A percentile compares a stretch with the other conserved stretches of the same genome.
phyloP scores from a whole-genome alignment of 2,329 filamentous ascomycete species.

The Cladosporium sp. region DNA sequence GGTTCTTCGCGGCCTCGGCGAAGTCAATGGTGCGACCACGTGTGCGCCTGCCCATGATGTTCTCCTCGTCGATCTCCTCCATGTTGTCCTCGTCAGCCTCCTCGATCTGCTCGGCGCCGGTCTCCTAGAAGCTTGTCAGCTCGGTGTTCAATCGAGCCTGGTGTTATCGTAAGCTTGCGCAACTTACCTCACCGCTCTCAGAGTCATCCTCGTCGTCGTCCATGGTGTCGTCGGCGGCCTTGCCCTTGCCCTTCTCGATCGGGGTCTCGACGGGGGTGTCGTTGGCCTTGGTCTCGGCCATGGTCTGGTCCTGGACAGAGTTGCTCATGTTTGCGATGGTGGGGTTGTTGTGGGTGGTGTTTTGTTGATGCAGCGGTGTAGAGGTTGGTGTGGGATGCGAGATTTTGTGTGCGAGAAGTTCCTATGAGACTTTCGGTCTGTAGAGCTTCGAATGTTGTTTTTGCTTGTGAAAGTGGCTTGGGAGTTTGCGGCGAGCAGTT shows the following conservation, averaged over 20 bases:
- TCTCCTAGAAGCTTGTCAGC: constrained; percentile 24
- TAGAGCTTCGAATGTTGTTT: not conserved
- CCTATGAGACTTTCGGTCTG: not conserved
- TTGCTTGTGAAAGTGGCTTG: constrained; percentile 13
- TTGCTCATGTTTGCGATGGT: constrained; percentile 30
- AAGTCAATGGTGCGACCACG: constrained; percentile 93
- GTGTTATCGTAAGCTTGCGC: constrained; percentile 2
- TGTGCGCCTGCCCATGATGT: constrained; percentile 84
- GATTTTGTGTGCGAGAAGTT: not conserved
- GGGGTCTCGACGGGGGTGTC: constrained; percentile 41
- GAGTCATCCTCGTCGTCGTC: constrained; percentile 55
- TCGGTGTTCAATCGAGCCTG: not conserved
- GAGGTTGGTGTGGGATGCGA: not conserved
- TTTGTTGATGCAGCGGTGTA: constrained; percentile 19
- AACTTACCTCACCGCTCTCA: constrained; percentile 41
- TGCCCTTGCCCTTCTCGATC: constrained; percentile 81
- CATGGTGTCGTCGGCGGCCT: constrained; percentile 70
- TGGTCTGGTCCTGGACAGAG: constrained; percentile 30
- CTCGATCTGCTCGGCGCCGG: constrained; percentile 50
- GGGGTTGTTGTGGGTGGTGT: constrained; percentile 6
- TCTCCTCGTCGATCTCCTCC: constrained; percentile 86
- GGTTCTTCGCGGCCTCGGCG: constrained; percentile 81
- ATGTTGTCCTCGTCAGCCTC: constrained; percentile 79
- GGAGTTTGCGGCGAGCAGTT: constrained; percentile 8
- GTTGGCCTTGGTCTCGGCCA: constrained; percentile 29